Base-by-base conservation (phyloP, 306 rosid species). In the Vigna angularis region DNA sequence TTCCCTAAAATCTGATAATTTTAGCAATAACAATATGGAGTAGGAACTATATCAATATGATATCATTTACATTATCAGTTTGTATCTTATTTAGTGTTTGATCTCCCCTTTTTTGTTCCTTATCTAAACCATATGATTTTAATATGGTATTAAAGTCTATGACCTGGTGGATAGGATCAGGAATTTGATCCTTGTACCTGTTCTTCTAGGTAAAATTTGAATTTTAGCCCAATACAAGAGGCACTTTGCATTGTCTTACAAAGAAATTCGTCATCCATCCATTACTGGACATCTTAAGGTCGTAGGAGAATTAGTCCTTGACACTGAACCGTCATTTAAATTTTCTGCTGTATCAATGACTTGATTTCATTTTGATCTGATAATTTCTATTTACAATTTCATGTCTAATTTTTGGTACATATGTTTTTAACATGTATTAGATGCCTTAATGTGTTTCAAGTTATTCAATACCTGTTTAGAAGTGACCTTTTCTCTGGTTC, bases 401-500 rank as follows among this genome's bases (percentile, higher is more conserved):
- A 14, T 84, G 14, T 72, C 66, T 62, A 53, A 53, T 22, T 68
- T 74, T 62, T 72, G 59, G 24, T 49, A 42, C 55, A 57, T 28
- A 28, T 18, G 7, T 36, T 71, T 75, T 65, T 47, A 26, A 64
- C 42, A 47, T 56, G 74, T 66, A n/a, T 69, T 55, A 40, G 45
- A 58, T 58, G 45, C 57, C 34, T 64, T 65, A 28, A 28, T 17
- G 18, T 78, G 58, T 72, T 72, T 28, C 71, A 30, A 81, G 63
- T 64, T 76, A 44, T 44, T 42, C 74, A 44, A 40, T 26, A 32
- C 50, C 70, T 61, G 65, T 59, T 28, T 71, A 9, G 61, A 15
- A 15, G 24, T 51, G 34, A 24, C 40, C 66, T 55, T 34, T 36
- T 78, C 66, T 77, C 38, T 55, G 75, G 66, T 78, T 64, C 79